Evolutionary conservation across 305 asterid genomes (phyloP).

Genomic region (Rubia balearica): DNA sequence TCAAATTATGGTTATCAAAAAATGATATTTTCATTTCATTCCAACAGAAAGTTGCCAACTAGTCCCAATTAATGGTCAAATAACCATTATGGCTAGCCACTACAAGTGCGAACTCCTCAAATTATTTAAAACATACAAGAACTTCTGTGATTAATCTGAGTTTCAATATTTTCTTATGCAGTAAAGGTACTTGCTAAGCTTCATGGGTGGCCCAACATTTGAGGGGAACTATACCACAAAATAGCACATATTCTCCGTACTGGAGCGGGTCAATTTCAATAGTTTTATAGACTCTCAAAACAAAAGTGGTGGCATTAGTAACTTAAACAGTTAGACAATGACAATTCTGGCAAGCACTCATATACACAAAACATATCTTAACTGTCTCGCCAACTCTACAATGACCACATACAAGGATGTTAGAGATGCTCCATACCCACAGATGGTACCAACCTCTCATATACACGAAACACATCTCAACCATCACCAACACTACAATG

Average conservation of each 20-base stretch:
- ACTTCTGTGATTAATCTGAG: not conserved
- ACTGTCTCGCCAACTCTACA: no score
- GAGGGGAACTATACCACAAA: no score
- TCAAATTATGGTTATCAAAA: not conserved
- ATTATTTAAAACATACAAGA: not conserved
- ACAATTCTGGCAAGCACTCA: not conserved
- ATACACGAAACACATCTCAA: no score
- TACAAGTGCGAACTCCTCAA: not conserved
- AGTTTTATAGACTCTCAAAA: not conserved
- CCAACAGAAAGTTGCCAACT: not conserved
- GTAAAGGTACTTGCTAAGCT: not conserved
- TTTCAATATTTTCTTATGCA: not conserved
- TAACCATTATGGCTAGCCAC: not conserved
- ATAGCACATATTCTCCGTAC: not conserved
- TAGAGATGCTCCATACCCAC: not conserved
- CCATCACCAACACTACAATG: not conserved
- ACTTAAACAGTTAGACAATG: not conserved
- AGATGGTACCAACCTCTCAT: not conserved
- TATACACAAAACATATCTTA: not conserved
- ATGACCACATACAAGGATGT: no score
- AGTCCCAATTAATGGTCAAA: not conserved
- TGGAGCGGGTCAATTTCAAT: not conserved
- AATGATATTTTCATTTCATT: not conserved
- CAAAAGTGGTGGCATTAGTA: not conserved
- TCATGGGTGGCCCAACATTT: not conserved